Evolutionary conservation across 176 grass and related monocot species (phyloP).

Genomic region (Otatea glauca): DNA sequence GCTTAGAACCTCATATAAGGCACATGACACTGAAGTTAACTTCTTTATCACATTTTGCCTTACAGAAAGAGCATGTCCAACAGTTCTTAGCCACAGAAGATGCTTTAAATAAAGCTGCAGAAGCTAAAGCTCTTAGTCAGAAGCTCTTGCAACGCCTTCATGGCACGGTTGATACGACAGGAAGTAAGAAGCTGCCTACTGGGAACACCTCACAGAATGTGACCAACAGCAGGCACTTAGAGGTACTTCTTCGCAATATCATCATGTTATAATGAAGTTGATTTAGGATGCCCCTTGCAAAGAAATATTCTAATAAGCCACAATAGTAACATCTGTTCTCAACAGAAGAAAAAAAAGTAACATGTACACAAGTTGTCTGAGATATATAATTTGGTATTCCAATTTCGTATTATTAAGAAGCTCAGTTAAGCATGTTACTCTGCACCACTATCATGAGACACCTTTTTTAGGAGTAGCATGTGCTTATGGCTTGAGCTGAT

Average conservation of each 20-base stretch:
- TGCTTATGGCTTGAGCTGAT: slow-evolving; percentile 19
- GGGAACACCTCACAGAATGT: slow-evolving; percentile 71
- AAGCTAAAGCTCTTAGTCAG: slow-evolving; percentile 90
- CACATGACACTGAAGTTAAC: slow-evolving; percentile 44
- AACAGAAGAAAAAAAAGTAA: slow-evolving; percentile 18
- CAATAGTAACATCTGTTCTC: slow-evolving; percentile 10
- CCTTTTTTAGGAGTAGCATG: not conserved
- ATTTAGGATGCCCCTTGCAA: slow-evolving; percentile 5
- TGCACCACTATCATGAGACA: not conserved
- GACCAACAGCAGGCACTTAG: slow-evolving; percentile 72
- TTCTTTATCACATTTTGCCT: slow-evolving; percentile 49
- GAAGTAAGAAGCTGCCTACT: slow-evolving; percentile 63
- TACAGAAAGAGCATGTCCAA: slow-evolving; percentile 98
- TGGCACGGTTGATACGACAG: slow-evolving; percentile 60
- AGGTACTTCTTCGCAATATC: slow-evolving; percentile 61
- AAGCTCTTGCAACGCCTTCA: slow-evolving; percentile 88
- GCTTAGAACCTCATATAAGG: slow-evolving; percentile 8
- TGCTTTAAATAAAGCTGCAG: slow-evolving; percentile 98
- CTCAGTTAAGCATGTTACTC: slow-evolving; percentile 12
- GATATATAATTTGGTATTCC: slow-evolving; percentile 14
- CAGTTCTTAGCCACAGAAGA: slow-evolving; percentile 99
- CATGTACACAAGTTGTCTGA: slow-evolving; percentile 7
- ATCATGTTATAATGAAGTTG: slow-evolving; percentile 14
- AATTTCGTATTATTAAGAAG: slow-evolving; percentile 19
- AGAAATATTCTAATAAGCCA: slow-evolving; percentile 12